Evolutionary conservation across 352 stramenopile genomes (phyloP), one percentile per base, ranked within the genome.

Genomic region (Stephanocyclus meneghinianus): DNA sequence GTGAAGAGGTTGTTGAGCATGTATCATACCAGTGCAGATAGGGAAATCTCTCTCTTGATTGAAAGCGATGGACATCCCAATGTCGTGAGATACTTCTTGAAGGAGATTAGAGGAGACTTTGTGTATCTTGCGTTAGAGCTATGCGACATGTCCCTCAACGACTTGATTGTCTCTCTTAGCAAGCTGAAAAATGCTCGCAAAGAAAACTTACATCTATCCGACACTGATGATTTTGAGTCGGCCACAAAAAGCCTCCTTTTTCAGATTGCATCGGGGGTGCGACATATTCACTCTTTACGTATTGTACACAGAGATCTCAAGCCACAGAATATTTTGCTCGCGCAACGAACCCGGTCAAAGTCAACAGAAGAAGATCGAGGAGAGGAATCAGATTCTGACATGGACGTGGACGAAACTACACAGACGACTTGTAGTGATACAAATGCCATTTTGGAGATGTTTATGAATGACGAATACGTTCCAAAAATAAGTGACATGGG

Each of bases 401-500:
- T 50, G 21, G 71, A 84, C 51, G 44, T 72, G 21, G 66, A 76
- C 13, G 47, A 81, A 21, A 81, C 16, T 26, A 50, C 50, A 9
- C 50, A 59, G 18, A 59, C 62, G 8, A 73, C 50, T 11, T 74
- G 51, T 37, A 74, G 62, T 60, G 81, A 83, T 47, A 80, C 84
- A 48, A 79, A 83, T 48, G 40, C 68, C 30, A 76, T 90, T 29
- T 84, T 82, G 15, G 66, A 91, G 30, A 74, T 35, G 26, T 93
- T 92, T 76, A 60, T 76, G 48, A 70, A 87, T 45, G 78, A 79
- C 35, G 71, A 82, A 11, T 95, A 94, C 71, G 78, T 69, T 15
- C 87, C 91, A 18, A 96, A 96, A 66, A 96, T 96, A 69, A 94
- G 81, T 50, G 93, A 97, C 69, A 96, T 97, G 94, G 93, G 94